These are phyloP conservation scores for Myxozyma neotropica DNA, from an alignment of 805 yeast species.

Conservation along the genomic window DNA sequence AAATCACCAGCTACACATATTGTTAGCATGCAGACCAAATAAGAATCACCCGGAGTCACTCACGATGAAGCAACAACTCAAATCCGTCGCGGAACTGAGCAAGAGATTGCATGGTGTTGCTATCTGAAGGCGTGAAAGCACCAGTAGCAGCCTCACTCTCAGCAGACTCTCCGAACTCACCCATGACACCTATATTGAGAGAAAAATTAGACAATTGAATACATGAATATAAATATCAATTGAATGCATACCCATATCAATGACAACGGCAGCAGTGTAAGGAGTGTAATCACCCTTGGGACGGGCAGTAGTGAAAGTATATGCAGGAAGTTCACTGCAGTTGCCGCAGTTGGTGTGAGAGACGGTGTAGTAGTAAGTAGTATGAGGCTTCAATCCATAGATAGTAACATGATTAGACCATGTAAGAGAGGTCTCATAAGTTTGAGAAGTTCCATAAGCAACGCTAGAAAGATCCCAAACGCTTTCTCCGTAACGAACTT, in stretches of 20 bases:
- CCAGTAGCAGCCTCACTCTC: constrained; percentile 20
- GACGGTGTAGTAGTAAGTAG: constrained; percentile 40
- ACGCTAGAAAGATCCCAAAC: constrained; percentile 22
- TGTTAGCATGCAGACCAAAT: neutral
- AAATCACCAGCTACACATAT: constrained; percentile 39
- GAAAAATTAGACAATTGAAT: too few species aligned
- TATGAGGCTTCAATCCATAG: constrained; percentile 36
- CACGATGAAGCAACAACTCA: constrained; percentile 28
- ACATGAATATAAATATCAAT: neutral
- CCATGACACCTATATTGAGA: constrained; percentile 17
- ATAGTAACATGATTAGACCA: constrained; percentile 39
- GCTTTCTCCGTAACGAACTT: constrained; percentile 36
- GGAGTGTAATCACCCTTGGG: constrained; percentile 30
- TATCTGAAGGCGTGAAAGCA: constrained; percentile 13
- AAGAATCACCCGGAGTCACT: neutral
- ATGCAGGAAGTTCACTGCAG: constrained; percentile 22
- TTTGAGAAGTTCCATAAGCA: constrained; percentile 32
- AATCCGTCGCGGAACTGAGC: constrained; percentile 27
- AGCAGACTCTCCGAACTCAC: constrained; percentile 20
- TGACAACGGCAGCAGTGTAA: constrained; percentile 28
- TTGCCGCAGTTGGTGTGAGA: constrained; percentile 31
- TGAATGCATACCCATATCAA: constrained; percentile 27
- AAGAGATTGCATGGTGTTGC: constrained; percentile 32
- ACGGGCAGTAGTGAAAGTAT: constrained; percentile 32
- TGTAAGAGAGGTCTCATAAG: constrained; percentile 36